Evolutionary conservation across 2,329 filamentous ascomycete genomes (phyloP), one percentile per base, ranked within the genome.

Genomic region (Orbilia ellipsospora): DNA sequence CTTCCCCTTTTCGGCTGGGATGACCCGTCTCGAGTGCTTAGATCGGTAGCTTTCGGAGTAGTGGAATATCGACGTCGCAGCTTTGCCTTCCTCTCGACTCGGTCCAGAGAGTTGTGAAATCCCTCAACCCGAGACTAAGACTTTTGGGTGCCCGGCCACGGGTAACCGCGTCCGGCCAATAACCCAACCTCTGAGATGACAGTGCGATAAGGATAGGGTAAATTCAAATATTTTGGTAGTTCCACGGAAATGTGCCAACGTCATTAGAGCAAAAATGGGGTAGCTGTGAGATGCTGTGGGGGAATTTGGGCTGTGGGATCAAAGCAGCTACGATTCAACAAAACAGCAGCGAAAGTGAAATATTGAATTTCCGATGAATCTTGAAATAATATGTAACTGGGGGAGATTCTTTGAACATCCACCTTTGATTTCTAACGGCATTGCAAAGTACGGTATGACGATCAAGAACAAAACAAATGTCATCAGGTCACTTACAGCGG

Each of bases 11-110:
- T 67, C 70, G 70, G 70, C 48, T 74, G 65, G 70, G 70, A 60
- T 67, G 63, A 13, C 70, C 69, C 63, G 70, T 68, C 63, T 74
- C 63, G 70, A 74, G 62, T 48, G 56, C 62, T 60, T 45, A 59
- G 62, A 45, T 74, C 70, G 70, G 70, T 62, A 68, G 70, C 70
- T 74, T 68, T 74, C 70, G 70, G 70, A 74, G 70, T 50, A 68
- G 64, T 68, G 70, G 70, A 70, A 74, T 63, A 67, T 74, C 63
- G 50, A 61, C 31, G 45, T 61, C 54, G 61, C 23, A 23, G 4
- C 23, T 36, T 36, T 36, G 31, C 31, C 31, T 50, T 62, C 64
- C 42, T 59, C 60, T 59, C 60, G 51, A 20, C 54, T 70, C 67
- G 67, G 67, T 54, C 65, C 54, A 51, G 48, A 57, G 26, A 28